Percentiles rank a stretch among this genome's conserved stretches.
Conservation (phyloP, 2,329 filamentous ascomycete species). For the Neopestalotiopsis sp. region DNA sequence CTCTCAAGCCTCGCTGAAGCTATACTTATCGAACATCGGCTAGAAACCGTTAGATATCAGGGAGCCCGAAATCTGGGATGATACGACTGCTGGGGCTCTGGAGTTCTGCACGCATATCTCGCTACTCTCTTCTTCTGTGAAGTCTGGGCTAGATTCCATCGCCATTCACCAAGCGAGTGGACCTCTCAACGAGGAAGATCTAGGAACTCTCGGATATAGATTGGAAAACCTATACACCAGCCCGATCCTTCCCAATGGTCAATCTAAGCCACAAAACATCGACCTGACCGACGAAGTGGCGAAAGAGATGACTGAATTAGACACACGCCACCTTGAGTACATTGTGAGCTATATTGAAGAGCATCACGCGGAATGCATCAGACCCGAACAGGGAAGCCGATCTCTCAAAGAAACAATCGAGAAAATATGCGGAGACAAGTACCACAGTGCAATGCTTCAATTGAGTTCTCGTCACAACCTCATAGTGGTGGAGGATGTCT, state of each 20-base stretch:
- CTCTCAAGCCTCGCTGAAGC: background rate
- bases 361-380: background rate
- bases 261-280: background rate
- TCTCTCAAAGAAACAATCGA: background rate
- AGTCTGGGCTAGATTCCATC: fast-evolving
- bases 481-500: no score
- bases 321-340: background rate
- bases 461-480: no score
- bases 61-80: background rate
- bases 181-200: background rate
- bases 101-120: background rate
- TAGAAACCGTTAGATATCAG: background rate
- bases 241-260: background rate
- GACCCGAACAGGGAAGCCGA: background rate
- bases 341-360: background rate
- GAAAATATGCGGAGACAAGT: background rate
- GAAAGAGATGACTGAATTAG: background rate
- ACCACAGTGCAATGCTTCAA: no score
- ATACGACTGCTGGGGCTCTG: background rate
- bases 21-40: background rate
- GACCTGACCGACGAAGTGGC: background rate
- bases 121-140: background rate
- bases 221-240: background rate
- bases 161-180: background rate
- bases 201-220: no score